Evolutionary conservation across 2,329 filamentous ascomycete species (phyloP), one percentile per base, ranked within the genome.

Genomic region (Aspergillus spinulosporus): DNA sequence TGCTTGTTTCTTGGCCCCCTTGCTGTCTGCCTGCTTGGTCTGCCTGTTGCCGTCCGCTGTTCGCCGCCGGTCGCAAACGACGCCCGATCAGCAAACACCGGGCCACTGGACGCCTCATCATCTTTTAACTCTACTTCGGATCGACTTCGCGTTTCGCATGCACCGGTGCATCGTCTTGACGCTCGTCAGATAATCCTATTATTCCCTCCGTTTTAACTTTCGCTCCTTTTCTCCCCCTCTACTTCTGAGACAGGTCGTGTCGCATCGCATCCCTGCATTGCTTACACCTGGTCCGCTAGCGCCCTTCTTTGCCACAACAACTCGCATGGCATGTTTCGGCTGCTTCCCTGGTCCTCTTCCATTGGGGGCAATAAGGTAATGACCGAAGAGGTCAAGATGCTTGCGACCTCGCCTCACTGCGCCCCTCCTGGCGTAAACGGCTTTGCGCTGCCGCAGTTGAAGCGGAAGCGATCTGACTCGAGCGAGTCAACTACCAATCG

Each of bases 381-480:
- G 59, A 65, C 70, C 56, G 72, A 76, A 62, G 73, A 78, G 63
- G 68, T 74, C 66, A 77, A 75, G 63, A 73, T 74, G 72, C 66
- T 78, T 62, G 69, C 73, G 46, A 64, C 72, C 40, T 65, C 72
- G 46, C 63, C 72, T 54, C 70, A 70, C 54, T 72, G 69, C 59
- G 62, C 68, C 45, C 60, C 66, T 36, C 64, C 70, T 2, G 63
- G 62, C 48, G 55, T 73, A 56, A 69, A 65, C 49, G 58, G 54
- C 49, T 61, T 72, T 37, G 57, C 69, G 39, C 59, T 70, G 32
- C 78, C 76, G 61, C 79, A 80, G 64, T 72, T 84, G 66, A 87
- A 87, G 77, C 80, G 84, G 60, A 86, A 85, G 71, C 76, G 80
- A 54, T 78, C 78, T 32, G 76, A 78, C 60, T 83, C 79, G 61